Conservation (phyloP, 2,329 filamentous ascomycete genomes). For the Alternaria conjuncta region DNA sequence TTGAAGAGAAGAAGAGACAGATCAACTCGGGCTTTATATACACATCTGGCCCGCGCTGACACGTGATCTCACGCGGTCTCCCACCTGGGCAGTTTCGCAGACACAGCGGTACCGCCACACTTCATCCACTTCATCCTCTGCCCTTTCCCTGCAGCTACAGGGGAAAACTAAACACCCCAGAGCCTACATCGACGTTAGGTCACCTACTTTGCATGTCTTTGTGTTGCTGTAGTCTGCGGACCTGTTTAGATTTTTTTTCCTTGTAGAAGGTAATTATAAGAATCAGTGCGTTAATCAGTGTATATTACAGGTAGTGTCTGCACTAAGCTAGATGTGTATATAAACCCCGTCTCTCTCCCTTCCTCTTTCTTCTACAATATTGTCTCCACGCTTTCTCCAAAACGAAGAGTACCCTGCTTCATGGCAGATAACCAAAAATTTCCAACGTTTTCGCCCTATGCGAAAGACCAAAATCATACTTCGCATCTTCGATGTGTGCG, state of each 20-base stretch:
- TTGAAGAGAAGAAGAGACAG: background rate
- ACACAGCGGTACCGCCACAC: background rate
- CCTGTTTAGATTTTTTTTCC: background rate
- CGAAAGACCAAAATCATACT: too few species aligned
- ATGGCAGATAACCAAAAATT: background rate
- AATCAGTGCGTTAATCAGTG: background rate
- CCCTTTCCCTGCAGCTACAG: background rate
- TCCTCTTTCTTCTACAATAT: background rate
- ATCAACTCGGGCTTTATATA: background rate
- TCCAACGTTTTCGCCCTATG: background rate
- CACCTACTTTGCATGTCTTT: background rate
- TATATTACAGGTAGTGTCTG: background rate
- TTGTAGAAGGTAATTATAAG: background rate
- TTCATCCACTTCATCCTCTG: background rate
- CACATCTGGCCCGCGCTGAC: background rate
- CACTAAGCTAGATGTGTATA: background rate
- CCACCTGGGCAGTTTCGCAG: background rate
- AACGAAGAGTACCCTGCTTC: rapidly evolving
- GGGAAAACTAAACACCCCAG: background rate
- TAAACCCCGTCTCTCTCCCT: background rate
- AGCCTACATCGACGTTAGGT: background rate
- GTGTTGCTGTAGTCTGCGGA: background rate
- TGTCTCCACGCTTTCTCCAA: background rate
- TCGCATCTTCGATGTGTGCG: background rate
- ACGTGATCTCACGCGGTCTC: background rate